Conservation (phyloP, 495 filamentous ascomycete species). For the Ascodesmis nigricans region DNA sequence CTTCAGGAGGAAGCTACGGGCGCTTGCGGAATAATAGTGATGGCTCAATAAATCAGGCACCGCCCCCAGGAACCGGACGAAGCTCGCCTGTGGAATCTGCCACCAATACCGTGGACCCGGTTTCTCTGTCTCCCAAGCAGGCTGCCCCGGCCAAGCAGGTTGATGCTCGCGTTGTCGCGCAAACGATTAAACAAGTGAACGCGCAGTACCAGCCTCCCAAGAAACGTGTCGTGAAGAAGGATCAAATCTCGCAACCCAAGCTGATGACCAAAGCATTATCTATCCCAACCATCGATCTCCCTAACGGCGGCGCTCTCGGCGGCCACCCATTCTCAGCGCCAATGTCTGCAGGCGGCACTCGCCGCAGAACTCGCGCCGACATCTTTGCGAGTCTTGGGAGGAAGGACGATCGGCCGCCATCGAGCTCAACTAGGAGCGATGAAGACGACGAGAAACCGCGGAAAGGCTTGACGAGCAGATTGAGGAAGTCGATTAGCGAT, state of each 20-base stretch:
- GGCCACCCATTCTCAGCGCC: neutral
- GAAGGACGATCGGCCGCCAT: conserved; percentile 6
- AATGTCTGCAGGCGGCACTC: too few relatives aligned
- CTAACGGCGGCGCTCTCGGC: neutral
- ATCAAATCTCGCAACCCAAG: conserved; percentile 17
- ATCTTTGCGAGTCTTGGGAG: conserved; percentile 2
- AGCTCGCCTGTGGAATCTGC: neutral
- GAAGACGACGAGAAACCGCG: neutral
- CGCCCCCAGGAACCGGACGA: conserved; percentile 1
- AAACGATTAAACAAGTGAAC: conserved; percentile 12
- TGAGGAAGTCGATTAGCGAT: conserved; percentile 20
- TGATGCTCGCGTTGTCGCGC: conserved; percentile 1
- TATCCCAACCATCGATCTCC: conserved; percentile 17
- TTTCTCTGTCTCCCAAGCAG: conserved; percentile 1
- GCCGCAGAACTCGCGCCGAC: conserved; percentile 3
- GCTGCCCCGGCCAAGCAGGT: conserved; percentile 7
- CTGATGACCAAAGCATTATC: conserved; percentile 19
- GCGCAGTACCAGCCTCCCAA: conserved; percentile 13
- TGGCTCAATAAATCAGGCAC: conserved; percentile 6
- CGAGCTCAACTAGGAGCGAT: conserved; percentile 9
- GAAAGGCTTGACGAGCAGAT: conserved; percentile 9
- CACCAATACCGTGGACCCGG: neutral
- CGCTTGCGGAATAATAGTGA: conserved; percentile 6
- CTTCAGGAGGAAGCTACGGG: conserved; percentile 11
- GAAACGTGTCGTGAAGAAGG: conserved; percentile 17